Base-by-base conservation (phyloP, 306 rosid species). In the Lotus japonicus region DNA sequence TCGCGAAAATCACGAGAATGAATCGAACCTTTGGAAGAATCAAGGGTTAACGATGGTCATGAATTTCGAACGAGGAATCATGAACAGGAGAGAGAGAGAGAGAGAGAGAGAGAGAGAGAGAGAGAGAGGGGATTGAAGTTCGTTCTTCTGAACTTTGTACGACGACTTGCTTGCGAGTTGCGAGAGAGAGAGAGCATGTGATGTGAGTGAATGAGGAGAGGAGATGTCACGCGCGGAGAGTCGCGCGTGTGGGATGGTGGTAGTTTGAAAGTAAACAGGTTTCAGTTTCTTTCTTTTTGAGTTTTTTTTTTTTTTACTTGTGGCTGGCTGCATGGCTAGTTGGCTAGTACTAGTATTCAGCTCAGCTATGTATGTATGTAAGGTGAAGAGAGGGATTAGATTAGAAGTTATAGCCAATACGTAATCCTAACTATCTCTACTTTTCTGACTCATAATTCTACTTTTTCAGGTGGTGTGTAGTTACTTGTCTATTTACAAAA, bases 1-100 rank as follows among this genome's bases (percentile, higher is more conserved):
- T 77, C 76, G 59, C 13, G 5, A 52, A 26, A 31, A 9, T 66
- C 75, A 77, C 14, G 62, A 11, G 59, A 79, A 77, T 45, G 19
- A 51, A 78, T 79, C 81, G 86, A 95, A 90, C 64, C 82, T 65
- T 72, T 15, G 3, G 8, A 60, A 9, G 38, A 75, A 67, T 49
- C 70, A 75, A 67, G 63, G 80, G 63, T 19, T 76, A 13, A 33
- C 21, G 36, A 33, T 35, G 36, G 51, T 11, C 41, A 14, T 53
- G 76, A 69, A 58, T 58, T 61, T 19, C 23, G 39, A 38, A 52
- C 71, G 42, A 61, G 41, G 13, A 8, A 72, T 44, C 58, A 54
- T 35, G 26, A 63, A 14, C 1, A 16, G 3, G 1, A 68, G 62
- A 68, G 42, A 74, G 39, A 66, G 52, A 75, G 39, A 58, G 62